These are phyloP conservation scores for Rhizoclosmatium sp. DNA, from an alignment of 192 early-diverging fungal species.

Conservation along the genomic window DNA sequence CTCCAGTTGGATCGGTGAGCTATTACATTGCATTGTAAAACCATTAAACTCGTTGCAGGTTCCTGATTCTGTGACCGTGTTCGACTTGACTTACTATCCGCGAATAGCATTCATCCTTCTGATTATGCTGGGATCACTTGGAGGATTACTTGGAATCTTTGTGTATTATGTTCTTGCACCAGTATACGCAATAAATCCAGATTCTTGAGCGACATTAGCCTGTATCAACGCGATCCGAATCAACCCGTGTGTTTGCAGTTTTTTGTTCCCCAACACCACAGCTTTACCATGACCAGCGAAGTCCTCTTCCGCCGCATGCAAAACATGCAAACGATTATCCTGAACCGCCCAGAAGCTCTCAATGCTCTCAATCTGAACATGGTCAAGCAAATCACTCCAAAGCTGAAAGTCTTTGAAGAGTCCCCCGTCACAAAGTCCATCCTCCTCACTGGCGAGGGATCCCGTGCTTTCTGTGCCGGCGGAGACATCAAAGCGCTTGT, in stretches of 20 bases:
- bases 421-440: slow-evolving; percentile 90
- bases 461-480: slow-evolving; percentile 89
- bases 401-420: slow-evolving; percentile 87
- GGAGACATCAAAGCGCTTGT: slow-evolving; percentile 58
- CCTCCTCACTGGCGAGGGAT: slow-evolving; percentile 76
- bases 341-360: slow-evolving; percentile 75
- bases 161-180: slow-evolving; percentile 24
- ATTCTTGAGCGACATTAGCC: slow-evolving; percentile 6
- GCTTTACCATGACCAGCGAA: slow-evolving; percentile 11
- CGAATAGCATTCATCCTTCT: slow-evolving; percentile 29
- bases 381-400: slow-evolving; percentile 80
- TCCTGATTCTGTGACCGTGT: background rate
- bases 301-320: slow-evolving; percentile 53
- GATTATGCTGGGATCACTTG: background rate
- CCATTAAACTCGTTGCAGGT: background rate
- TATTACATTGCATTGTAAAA: background rate
- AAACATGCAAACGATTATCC: slow-evolving; percentile 50
- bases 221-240: too few relatives aligned
- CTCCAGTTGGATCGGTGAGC: slow-evolving; percentile 31
- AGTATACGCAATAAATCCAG: slow-evolving; percentile 39
- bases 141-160: slow-evolving; percentile 7
- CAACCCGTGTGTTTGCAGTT: too few relatives aligned
- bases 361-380: slow-evolving; percentile 89
- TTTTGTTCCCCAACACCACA: too few relatives aligned
- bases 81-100: slow-evolving; percentile 40